Conservation (phyloP, 2,329 filamentous ascomycete species). For the Stylonectria norvegica region DNA sequence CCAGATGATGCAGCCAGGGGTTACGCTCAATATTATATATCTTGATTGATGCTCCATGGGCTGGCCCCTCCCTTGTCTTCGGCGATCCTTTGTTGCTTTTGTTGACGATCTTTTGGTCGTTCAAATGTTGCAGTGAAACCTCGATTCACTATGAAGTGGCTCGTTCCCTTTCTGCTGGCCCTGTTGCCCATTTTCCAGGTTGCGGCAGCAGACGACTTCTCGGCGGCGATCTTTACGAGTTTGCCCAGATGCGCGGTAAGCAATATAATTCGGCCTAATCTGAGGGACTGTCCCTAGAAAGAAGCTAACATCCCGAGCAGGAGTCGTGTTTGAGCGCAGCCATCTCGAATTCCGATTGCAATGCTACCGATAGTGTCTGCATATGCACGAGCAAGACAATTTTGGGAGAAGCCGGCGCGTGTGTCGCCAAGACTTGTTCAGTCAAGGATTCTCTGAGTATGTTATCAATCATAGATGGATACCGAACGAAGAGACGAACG, state of each 20-base stretch:
- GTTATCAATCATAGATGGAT: background rate
- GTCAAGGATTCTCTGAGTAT: constrained; percentile 17
- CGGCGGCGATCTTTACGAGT: constrained; percentile 13
- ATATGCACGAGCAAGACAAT: constrained; percentile 18
- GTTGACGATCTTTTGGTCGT: constrained; percentile 6
- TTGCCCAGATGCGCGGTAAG: constrained; percentile 20
- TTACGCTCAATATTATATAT: constrained; percentile 12
- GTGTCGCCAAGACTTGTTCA: constrained; percentile 18
- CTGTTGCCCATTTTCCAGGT: constrained; percentile 15
- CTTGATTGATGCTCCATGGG: constrained; percentile 2
- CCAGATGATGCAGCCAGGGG: background rate
- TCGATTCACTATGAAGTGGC: constrained; percentile 23
- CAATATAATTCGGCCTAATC: too few relatives aligned
- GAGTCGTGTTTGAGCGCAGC: constrained; percentile 14
- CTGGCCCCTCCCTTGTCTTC: background rate
- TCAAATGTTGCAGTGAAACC: background rate
- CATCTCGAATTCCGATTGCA: constrained; percentile 16
- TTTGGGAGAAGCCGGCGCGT: constrained; percentile 16
- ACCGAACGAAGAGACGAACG: background rate
- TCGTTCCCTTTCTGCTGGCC: constrained; percentile 16
- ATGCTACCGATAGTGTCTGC: constrained; percentile 19
- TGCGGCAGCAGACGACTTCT: constrained; percentile 8
- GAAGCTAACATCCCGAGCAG: constrained; percentile 14
- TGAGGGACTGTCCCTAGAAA: too few relatives aligned
- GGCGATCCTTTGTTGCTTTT: constrained; percentile 5